Conservation (phyloP, 306 rosid species). For the Fragaria vesca region DNA sequence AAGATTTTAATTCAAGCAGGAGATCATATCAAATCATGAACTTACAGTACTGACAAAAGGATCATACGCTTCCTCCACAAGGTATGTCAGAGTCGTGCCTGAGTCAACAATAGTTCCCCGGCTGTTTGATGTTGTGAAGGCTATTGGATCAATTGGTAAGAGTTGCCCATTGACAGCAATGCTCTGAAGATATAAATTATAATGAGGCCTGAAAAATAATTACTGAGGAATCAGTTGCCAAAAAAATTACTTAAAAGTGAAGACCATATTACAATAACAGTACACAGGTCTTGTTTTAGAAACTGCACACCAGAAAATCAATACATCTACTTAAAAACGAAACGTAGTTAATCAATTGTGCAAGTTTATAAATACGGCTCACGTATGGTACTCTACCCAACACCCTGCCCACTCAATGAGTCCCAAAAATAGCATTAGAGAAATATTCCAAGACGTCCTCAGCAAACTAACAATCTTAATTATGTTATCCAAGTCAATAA, state of each 20-base stretch:
- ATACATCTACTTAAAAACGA: no score
- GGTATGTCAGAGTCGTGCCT: slow-evolving; percentile 89
- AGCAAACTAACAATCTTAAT: neutral
- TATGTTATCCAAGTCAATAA: neutral
- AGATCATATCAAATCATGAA: neutral
- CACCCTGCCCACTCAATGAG: neutral
- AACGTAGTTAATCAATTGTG: neutral
- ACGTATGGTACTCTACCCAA: neutral
- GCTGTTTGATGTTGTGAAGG: slow-evolving; percentile 61
- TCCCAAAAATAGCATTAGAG: neutral
- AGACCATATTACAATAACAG: slow-evolving; percentile 4
- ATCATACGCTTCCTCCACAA: slow-evolving; percentile 82
- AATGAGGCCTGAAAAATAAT: slow-evolving; percentile 77
- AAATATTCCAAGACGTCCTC: neutral
- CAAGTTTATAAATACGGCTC: neutral
- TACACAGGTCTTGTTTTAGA: neutral
- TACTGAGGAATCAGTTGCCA: slow-evolving; percentile 29
- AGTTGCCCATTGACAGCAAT: slow-evolving; percentile 74
- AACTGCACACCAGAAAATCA: neutral
- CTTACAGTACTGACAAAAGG: slow-evolving; percentile 83
- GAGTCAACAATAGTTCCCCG: slow-evolving; percentile 88
- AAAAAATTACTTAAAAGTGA: slow-evolving; percentile 16
- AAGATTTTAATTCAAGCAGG: neutral
- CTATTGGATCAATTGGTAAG: slow-evolving; percentile 71
- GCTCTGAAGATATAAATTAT: slow-evolving; percentile 83